phyloP scores from a whole-genome alignment of 441 rosid genomes.

The Flueggea neowawraea region DNA sequence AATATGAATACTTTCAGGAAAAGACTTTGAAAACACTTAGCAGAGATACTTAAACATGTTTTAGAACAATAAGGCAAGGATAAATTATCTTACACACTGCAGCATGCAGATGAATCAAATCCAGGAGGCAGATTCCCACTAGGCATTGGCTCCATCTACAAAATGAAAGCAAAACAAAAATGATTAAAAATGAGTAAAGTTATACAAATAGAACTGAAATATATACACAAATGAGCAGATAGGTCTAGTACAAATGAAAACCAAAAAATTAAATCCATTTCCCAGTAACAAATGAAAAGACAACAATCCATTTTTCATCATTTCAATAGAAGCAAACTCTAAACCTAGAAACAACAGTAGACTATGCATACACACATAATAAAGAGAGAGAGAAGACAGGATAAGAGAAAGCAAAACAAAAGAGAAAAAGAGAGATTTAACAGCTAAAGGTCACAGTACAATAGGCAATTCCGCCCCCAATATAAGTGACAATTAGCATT shows the following conservation, averaged over 20 bases:
- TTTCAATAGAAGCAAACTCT: neutral
- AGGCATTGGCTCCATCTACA: constrained; percentile 93
- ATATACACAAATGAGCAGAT: neutral
- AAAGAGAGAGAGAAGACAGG: no score
- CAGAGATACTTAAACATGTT: no score
- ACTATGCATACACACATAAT: no score
- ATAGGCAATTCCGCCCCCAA: no score
- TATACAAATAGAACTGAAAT: neutral
- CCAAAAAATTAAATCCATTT: neutral
- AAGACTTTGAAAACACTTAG: no score
- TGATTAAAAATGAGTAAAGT: neutral
- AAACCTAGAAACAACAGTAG: neutral
- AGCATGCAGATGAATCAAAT: constrained; percentile 91
- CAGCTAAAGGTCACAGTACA: no score
- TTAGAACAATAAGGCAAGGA: constrained; percentile 14
- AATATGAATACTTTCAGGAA: no score
- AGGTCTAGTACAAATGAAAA: neutral
- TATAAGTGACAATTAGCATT: no score
- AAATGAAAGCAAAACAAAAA: constrained; percentile 23
- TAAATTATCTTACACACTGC: constrained; percentile 87
- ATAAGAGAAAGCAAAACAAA: no score
- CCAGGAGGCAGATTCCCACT: constrained; percentile 99
- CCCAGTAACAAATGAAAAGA: neutral
- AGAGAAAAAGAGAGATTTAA: no score
- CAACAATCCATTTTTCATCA: neutral